Evolutionary conservation across 1,284 basidiomycete species (phyloP).

Genomic region (Papiliotrema flavescens): DNA sequence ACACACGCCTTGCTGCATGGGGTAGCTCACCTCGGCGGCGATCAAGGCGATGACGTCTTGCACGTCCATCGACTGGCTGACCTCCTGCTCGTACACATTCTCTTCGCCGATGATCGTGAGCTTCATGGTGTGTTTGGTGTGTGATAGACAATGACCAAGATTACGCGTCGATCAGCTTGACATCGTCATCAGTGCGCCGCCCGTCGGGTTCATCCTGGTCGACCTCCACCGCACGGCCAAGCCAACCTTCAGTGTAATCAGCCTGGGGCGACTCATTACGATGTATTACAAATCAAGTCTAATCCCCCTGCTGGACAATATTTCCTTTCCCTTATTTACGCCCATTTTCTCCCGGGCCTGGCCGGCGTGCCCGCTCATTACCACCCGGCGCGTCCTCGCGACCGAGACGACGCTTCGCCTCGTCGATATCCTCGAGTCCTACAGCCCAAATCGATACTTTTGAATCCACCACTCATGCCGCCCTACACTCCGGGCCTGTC

Average conservation of each 20-base stretch:
- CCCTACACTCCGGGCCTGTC: conserved; percentile 8
- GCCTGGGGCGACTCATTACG: too few relatives aligned
- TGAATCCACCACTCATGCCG: not conserved
- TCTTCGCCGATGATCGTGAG: conserved; percentile 78
- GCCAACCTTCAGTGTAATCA: too few relatives aligned
- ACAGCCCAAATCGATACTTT: too few relatives aligned
- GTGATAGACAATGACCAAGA: not conserved
- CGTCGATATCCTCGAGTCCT: too few relatives aligned
- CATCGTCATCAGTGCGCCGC: too few relatives aligned
- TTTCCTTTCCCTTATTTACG: not conserved
- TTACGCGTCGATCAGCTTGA: not conserved
- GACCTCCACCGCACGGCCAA: too few relatives aligned
- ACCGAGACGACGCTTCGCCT: not conserved
- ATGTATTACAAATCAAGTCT: too few relatives aligned
- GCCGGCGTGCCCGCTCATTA: not conserved
- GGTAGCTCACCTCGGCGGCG: conserved; percentile 72
- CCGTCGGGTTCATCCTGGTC: too few relatives aligned
- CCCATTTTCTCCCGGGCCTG: not conserved
- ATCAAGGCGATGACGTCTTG: conserved; percentile 84
- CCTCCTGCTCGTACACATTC: conserved; percentile 69
- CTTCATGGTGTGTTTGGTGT: conserved; percentile 58
- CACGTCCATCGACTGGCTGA: conserved; percentile 80
- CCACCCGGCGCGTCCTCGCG: not conserved
- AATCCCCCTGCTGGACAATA: not conserved
- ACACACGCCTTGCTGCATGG: too few relatives aligned